These are phyloP conservation scores for Plasmodiophora brassicae DNA, from an alignment of 208 protist species.

Conservation along the genomic window DNA sequence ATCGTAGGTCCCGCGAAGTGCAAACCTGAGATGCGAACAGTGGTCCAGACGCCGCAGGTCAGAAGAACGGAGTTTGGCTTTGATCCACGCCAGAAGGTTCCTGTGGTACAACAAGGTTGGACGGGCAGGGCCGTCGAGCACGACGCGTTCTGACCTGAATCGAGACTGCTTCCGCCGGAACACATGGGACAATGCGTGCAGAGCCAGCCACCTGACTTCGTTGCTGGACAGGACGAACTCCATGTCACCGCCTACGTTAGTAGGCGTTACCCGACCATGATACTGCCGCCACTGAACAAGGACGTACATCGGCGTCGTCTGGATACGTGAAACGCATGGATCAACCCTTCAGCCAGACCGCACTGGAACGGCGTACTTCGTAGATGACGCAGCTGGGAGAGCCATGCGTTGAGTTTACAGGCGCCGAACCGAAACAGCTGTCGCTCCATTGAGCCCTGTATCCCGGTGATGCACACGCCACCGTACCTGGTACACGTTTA, in stretches of 20 bases:
- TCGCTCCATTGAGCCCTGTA: too few relatives aligned
- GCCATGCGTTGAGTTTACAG: neutral
- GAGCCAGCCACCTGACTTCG: constrained; percentile 25
- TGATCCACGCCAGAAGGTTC: neutral
- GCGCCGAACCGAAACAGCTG: neutral
- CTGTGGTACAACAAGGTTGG: neutral
- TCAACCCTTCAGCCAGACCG: too few relatives aligned
- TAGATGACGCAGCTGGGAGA: neutral
- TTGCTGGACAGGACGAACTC: neutral
- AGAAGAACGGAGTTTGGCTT: neutral
- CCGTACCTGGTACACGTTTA: constrained; percentile 4
- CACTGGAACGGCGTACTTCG: too few relatives aligned
- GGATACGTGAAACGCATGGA: neutral
- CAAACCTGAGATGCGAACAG: neutral
- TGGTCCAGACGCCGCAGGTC: neutral
- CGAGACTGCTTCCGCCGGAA: neutral
- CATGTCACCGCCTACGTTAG: too few relatives aligned
- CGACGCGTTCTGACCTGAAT: neutral
- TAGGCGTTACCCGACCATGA: neutral
- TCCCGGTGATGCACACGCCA: too few relatives aligned
- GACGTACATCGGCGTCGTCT: neutral
- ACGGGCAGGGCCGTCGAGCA: neutral
- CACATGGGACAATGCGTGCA: neutral
- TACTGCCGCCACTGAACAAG: neutral
- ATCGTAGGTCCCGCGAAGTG: neutral